Evolutionary conservation across 805 yeast species (phyloP), one percentile per base, ranked within the genome.

Genomic region (Naumovozyma baii): DNA sequence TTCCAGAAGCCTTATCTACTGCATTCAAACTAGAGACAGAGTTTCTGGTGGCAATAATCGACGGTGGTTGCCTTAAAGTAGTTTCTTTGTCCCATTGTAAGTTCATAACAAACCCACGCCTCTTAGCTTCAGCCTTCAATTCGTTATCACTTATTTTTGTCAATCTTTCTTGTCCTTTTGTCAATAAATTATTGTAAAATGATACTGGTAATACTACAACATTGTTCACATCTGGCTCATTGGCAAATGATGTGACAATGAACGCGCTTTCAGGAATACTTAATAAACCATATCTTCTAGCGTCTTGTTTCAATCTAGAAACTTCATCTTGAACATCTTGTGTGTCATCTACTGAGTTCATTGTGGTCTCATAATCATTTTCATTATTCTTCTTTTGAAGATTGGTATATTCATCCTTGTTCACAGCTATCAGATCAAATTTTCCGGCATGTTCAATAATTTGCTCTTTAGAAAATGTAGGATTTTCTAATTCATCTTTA

Each of bases 151-250:
- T 48, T 2, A 72, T 61, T 45, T 68, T 68, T 35, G 70, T 74
- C 36, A 73, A 55, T 18, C 67, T 62, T 49, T 68, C 53, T 1
- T 62, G 40, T 36, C 69, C 74, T 17, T 62, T 68, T 40, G 72
- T 68, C 20, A 73, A 54, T 44, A 82, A 59, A 52, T 74, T 74
- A 46, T 73, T 72, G 59, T 78, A 82, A 54, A 80, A 80, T 2
- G 78, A 68, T 4, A 70, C 64, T 4, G 90, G 87, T 26, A 82
- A 54, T 8, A 79, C 77, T 42, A 78, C 79, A 26, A 80, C 78
- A 44, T 74, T 72, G 3, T 64, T 59, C 10, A 68, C 57, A 47
- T 79, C 83, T 3, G 83, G 76, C 3, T 59, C 60, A 46, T 72
- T 67, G 7, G 74, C 70, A 29, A 71, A 71, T 1, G 82, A 76